Evolutionary conservation across 2,329 filamentous ascomycete genomes (phyloP).

Genomic region (Fusarium robinianum): DNA sequence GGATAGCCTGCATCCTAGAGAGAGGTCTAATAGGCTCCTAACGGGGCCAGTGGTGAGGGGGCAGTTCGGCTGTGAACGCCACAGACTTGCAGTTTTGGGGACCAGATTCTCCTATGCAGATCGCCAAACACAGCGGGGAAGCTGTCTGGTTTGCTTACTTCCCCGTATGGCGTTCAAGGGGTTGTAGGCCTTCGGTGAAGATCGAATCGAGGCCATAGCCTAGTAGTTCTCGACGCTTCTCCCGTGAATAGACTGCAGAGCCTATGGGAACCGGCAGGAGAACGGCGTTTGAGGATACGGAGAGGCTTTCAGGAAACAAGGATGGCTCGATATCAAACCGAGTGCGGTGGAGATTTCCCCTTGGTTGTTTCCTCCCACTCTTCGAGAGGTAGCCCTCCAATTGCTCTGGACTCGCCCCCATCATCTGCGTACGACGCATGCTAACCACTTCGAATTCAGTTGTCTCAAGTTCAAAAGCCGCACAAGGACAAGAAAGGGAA

Average conservation of each 20-base stretch:
- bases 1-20: constrained; percentile 12
- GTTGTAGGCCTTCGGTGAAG: too few species aligned
- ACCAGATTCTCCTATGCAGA: constrained; percentile 16
- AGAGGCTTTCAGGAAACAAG: constrained; percentile 3
- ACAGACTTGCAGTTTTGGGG: constrained; percentile 13
- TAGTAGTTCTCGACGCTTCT: background rate
- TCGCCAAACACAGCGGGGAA: constrained; percentile 5
- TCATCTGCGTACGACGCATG: too few species aligned
- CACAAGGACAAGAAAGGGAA: background rate
- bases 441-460: constrained; percentile 9
- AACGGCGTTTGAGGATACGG: background rate
- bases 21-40: constrained; percentile 1
- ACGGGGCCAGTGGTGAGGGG: constrained; percentile 10
- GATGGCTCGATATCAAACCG: constrained; percentile 5
- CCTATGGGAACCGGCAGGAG: background rate
- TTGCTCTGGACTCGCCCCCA: too few species aligned
- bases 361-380: background rate
- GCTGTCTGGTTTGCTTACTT: constrained; percentile 11
- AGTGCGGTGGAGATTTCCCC: constrained; percentile 4
- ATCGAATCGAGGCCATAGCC: too few species aligned
- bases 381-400: background rate
- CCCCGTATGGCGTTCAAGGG: constrained; percentile 11
- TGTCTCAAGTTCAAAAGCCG: constrained; percentile 11
- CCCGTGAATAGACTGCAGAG: background rate
- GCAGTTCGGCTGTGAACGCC: constrained; percentile 14